phyloP scores from a whole-genome alignment of 305 asterid genomes.

The Solanum hybrid region DNA sequence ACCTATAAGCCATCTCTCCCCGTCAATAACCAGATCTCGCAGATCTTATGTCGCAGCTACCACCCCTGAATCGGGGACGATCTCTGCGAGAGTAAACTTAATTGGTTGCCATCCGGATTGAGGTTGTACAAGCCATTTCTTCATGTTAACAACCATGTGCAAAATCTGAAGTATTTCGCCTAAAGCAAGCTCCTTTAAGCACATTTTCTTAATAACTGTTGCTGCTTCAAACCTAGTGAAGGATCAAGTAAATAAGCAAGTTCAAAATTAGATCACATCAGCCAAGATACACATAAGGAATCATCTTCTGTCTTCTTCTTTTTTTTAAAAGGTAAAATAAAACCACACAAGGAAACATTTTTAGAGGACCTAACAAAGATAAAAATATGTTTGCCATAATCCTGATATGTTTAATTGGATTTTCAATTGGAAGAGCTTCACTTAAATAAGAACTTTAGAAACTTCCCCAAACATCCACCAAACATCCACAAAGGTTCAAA shows the following conservation, averaged over 20 bases:
- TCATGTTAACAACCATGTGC: constrained; percentile 64
- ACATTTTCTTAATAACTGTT: constrained; percentile 51
- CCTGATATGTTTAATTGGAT: not conserved
- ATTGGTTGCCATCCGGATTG: constrained; percentile 92
- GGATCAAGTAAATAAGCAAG: constrained; percentile 15
- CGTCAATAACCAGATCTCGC: constrained; percentile 19
- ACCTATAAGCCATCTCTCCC: constrained; percentile 28
- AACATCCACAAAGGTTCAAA: not conserved
- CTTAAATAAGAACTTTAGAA: not conserved
- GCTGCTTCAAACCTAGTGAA: constrained; percentile 85
- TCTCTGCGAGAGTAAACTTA: constrained; percentile 59
- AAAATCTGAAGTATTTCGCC: constrained; percentile 83
- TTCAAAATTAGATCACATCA: not conserved
- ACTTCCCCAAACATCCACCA: not conserved
- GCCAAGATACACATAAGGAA: not conserved
- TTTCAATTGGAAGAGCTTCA: not conserved
- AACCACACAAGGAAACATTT: not conserved
- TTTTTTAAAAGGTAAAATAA: not conserved
- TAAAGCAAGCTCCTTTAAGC: constrained; percentile 55
- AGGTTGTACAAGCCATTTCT: constrained; percentile 61
- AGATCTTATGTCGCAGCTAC: constrained; percentile 47
- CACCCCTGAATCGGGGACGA: constrained; percentile 59
- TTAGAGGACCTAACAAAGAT: not conserved
- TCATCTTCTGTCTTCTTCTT: not conserved
- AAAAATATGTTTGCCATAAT: not conserved